These are phyloP conservation scores for Ustilago tritici DNA, from an alignment of 1,284 basidiomycete genomes.

Conservation along the genomic window DNA sequence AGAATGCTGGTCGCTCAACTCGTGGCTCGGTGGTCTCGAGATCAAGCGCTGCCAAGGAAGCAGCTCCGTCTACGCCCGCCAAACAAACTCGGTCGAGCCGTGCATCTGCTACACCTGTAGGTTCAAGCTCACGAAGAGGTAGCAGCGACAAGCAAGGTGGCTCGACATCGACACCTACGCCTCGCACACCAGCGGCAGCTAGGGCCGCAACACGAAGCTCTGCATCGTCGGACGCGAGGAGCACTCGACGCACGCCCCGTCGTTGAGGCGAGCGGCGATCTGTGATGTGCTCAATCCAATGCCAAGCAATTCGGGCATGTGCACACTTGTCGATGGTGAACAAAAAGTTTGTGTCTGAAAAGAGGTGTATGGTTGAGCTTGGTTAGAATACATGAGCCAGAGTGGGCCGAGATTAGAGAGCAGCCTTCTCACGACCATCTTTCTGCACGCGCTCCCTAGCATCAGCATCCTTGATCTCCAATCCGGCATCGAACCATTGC, in stretches of 20 bases:
- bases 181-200: slow-evolving; percentile 27
- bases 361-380: slow-evolving; percentile 6
- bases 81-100: slow-evolving; percentile 42
- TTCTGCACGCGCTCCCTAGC: slow-evolving; percentile 77
- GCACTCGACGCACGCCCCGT: slow-evolving; percentile 45
- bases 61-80: slow-evolving; percentile 29
- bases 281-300: background rate
- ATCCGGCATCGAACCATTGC: slow-evolving; percentile 71
- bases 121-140: slow-evolving; percentile 25
- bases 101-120: slow-evolving; percentile 23
- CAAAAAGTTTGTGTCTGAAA: background rate
- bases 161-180: slow-evolving; percentile 22
- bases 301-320: background rate
- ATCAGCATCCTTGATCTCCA: slow-evolving; percentile 65
- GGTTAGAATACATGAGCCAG: slow-evolving; percentile 14
- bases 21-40: slow-evolving; percentile 43
- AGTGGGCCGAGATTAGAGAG: slow-evolving; percentile 11
- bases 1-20: slow-evolving; percentile 21
- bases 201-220: slow-evolving; percentile 43
- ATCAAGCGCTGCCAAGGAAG: slow-evolving; percentile 37
- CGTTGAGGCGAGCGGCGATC: slow-evolving; percentile 14
- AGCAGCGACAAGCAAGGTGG: slow-evolving; percentile 34
- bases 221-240: slow-evolving; percentile 24
- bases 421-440: slow-evolving; percentile 47
- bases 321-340: background rate